These are phyloP conservation scores for Fraxinus nigra DNA, from an alignment of 305 asterid genomes.

Conservation along the genomic window DNA sequence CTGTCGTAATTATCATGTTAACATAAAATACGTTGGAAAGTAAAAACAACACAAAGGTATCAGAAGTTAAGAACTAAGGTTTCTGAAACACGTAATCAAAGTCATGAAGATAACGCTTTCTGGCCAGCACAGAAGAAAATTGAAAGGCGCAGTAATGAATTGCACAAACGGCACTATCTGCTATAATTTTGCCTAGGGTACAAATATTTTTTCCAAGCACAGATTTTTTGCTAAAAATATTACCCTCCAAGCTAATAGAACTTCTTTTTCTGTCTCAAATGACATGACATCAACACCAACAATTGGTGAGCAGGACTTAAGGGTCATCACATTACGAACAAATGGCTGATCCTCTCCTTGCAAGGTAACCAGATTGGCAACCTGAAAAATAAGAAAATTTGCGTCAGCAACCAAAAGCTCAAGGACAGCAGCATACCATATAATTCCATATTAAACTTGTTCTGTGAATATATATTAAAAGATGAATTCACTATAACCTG, in stretches of 20 bases:
- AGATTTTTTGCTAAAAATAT: conserved; percentile 21
- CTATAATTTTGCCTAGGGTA: conserved; percentile 6
- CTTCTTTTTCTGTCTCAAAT: conserved; percentile 86
- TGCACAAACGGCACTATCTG: not conserved
- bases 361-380: conserved; percentile 88
- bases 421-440: conserved; percentile 23
- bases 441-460: not conserved
- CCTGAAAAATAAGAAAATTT: conserved; percentile 43
- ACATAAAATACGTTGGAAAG: not conserved
- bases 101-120: not conserved
- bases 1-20: not conserved
- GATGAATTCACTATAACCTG: conserved; percentile 51
- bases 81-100: not conserved
- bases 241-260: conserved; percentile 98
- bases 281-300: conserved; percentile 99
- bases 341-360: conserved; percentile 95
- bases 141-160: not conserved
- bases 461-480: not conserved
- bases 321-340: conserved; percentile 95
- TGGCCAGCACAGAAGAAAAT: not conserved
- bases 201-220: not conserved
- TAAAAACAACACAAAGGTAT: conserved; percentile 3
- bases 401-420: conserved; percentile 20
- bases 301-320: conserved; percentile 90
- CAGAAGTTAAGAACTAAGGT: not conserved